Evolutionary conservation across 2,329 filamentous ascomycete genomes (phyloP).

Genomic region (Sclerotinia trifoliorum): DNA sequence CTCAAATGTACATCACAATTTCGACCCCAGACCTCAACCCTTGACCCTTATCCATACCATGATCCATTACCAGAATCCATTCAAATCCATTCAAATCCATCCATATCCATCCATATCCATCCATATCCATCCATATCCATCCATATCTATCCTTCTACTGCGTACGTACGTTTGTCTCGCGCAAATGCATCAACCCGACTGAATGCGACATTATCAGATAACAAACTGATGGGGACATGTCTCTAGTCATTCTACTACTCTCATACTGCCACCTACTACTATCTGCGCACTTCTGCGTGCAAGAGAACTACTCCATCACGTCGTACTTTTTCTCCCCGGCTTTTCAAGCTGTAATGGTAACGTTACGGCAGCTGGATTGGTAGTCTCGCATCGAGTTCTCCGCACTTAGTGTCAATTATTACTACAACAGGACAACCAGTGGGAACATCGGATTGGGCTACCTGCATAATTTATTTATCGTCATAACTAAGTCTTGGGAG

Average conservation of each 20-base stretch:
- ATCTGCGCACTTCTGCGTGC: background rate
- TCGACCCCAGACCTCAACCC: conserved; percentile 1
- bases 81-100: too few species aligned
- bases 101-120: background rate
- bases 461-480: conserved; percentile 27
- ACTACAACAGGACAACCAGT: conserved; percentile 10
- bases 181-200: conserved; percentile 5
- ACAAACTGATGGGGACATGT: background rate
- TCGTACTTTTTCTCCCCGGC: conserved; percentile 1
- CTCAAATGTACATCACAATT: background rate
- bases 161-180: background rate
- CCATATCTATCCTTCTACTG: too few species aligned
- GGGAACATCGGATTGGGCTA: conserved; percentile 11
- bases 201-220: background rate
- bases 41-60: background rate
- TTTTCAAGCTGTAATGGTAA: conserved; percentile 9
- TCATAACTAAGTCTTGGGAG: background rate
- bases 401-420: conserved; percentile 15
- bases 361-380: conserved; percentile 15
- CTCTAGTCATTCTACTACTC: background rate
- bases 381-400: conserved; percentile 7
- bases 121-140: background rate
- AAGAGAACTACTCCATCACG: background rate
- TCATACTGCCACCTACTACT: background rate
- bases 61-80: background rate